phyloP scores from a whole-genome alignment of 805 yeast species.

The Zygosaccharomyces kombuchaensis region DNA sequence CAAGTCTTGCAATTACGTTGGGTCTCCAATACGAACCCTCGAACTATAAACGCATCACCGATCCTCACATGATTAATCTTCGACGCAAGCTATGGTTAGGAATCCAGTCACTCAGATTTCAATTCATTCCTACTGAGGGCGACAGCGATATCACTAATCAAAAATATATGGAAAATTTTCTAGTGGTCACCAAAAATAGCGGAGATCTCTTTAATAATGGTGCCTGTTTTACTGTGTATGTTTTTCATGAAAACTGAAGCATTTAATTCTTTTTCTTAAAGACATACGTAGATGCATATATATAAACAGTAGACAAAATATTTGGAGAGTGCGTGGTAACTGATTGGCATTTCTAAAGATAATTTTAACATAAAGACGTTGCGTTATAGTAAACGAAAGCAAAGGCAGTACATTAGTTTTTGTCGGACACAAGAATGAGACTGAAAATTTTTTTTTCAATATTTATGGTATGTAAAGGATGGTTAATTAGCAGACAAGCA shows the following conservation, averaged over 20 bases:
- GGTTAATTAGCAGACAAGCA: background rate
- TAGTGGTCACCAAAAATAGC: background rate
- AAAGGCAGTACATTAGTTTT: background rate
- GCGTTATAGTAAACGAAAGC: background rate
- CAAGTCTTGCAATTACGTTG: constrained; percentile 8
- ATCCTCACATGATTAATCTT: constrained; percentile 1
- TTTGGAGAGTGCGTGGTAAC: background rate
- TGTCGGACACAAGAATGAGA: background rate
- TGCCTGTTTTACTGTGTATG: background rate
- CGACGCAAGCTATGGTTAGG: constrained; percentile 14
- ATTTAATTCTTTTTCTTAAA: background rate
- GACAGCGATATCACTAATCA: constrained; percentile 4
- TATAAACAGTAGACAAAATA: background rate
- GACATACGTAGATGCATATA: background rate
- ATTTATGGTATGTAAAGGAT: background rate
- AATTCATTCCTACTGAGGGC: constrained; percentile 10
- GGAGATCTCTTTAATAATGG: background rate
- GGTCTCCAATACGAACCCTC: constrained; percentile 14
- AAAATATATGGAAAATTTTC: constrained; percentile 5
- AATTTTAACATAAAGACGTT: background rate
- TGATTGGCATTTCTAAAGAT: background rate
- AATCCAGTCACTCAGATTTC: constrained; percentile 8
- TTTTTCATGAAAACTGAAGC: background rate
- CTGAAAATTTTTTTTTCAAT: background rate
- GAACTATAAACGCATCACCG: background rate